phyloP scores from a whole-genome alignment of 148 eudicot genomes.

The Fagopyrum homotropicum region DNA sequence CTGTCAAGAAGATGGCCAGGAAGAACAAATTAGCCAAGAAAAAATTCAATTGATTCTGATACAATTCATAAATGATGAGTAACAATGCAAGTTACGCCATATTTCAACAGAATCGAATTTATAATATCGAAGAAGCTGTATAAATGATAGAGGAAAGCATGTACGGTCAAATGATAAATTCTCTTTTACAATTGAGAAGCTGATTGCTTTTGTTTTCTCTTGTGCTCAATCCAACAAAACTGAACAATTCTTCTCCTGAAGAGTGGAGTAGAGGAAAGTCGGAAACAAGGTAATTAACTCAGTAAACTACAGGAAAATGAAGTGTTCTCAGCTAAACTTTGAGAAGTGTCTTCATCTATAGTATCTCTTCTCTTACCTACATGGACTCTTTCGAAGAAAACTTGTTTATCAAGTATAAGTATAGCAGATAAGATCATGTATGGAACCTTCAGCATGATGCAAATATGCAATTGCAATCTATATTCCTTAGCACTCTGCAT shows the following conservation, averaged over 20 bases:
- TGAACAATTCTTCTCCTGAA: neutral
- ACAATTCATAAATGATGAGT: neutral
- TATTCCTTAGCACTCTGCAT: neutral
- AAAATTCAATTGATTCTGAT: neutral
- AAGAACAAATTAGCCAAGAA: slow-evolving; percentile 12
- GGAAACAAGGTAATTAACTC: neutral
- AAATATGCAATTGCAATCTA: neutral
- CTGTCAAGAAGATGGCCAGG: slow-evolving; percentile 25
- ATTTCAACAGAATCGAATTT: neutral
- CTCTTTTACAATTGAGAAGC: neutral
- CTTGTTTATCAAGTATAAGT: neutral
- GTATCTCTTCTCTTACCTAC: neutral
- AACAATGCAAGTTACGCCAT: neutral
- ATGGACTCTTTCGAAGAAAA: neutral
- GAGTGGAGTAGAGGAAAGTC: neutral
- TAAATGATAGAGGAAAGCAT: neutral
- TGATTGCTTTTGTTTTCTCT: neutral
- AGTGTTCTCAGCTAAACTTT: neutral
- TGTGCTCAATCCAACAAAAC: neutral
- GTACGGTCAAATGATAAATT: neutral
- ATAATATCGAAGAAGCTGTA: neutral
- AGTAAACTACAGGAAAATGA: neutral
- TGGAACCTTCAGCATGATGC: neutral
- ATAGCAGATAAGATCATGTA: neutral
- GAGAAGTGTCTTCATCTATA: neutral